Evolutionary conservation across 2,329 filamentous ascomycete genomes (phyloP).

Genomic region (Cladobotryum mycophilum): DNA sequence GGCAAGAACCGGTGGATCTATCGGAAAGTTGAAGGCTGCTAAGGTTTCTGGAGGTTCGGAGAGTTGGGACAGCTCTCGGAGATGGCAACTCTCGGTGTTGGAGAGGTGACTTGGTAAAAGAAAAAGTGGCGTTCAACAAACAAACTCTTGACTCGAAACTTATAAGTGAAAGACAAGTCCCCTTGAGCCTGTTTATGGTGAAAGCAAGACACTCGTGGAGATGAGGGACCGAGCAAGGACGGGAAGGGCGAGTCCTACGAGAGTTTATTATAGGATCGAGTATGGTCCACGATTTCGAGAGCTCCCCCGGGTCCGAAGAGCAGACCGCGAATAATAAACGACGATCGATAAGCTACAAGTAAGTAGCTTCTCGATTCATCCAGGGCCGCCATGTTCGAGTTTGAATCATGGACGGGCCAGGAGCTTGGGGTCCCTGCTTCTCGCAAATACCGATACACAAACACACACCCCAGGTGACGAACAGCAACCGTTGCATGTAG

Average conservation of each 20-base stretch:
- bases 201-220: neutral
- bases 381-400: neutral
- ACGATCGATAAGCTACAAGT: neutral
- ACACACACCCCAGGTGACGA: neutral
- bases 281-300: no score
- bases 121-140: slow-evolving; percentile 6
- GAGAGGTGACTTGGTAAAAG: neutral
- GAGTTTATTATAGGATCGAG: neutral
- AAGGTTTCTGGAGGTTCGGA: neutral
- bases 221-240: neutral
- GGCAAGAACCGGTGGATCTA: neutral
- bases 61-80: slow-evolving; percentile 1
- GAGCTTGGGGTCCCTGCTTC: neutral
- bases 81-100: neutral
- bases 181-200: neutral
- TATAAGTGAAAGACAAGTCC: neutral
- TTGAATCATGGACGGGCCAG: no score
- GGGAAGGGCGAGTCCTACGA: neutral
- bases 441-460: neutral
- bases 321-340: no score
- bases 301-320: no score
- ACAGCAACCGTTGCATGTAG: slow-evolving; percentile 6
- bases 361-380: neutral
- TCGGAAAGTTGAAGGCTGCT: neutral
- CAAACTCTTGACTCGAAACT: slow-evolving; percentile 8